phyloP scores from a whole-genome alignment of 176 grass and related monocot genomes.

The Saccharum spontaneum region DNA sequence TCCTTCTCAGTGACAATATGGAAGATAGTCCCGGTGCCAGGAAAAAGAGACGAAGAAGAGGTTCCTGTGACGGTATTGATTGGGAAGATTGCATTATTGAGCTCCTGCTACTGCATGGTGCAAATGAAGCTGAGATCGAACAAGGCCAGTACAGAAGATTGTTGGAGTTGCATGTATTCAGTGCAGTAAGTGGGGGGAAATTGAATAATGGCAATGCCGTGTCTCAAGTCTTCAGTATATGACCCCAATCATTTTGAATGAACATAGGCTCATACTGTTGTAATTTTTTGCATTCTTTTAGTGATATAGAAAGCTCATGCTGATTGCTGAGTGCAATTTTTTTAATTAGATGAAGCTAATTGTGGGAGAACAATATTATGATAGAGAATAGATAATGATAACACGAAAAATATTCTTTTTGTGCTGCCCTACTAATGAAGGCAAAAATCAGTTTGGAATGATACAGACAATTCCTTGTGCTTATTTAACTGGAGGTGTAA shows the following conservation, averaged over 20 bases:
- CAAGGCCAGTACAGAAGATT: slow-evolving; percentile 90
- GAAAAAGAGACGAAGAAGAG: slow-evolving; percentile 32
- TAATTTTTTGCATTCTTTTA: background rate
- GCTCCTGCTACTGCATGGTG: slow-evolving; percentile 75
- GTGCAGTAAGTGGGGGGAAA: slow-evolving; percentile 23
- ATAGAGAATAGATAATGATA: background rate
- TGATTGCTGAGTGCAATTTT: slow-evolving; percentile 10
- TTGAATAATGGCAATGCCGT: slow-evolving; percentile 20
- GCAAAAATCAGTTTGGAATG: slow-evolving; percentile 10
- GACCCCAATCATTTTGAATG: background rate
- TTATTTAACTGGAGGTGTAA: background rate
- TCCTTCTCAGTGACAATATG: background rate
- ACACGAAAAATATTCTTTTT: background rate
- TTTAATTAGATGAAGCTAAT: slow-evolving; percentile 25
- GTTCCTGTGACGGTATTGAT: slow-evolving; percentile 46
- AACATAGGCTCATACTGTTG: slow-evolving; percentile 15
- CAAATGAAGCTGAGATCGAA: slow-evolving; percentile 77
- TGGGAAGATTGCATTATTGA: slow-evolving; percentile 93
- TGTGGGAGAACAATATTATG: background rate
- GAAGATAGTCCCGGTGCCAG: background rate
- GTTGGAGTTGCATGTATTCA: slow-evolving; percentile 72
- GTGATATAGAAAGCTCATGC: slow-evolving; percentile 7
- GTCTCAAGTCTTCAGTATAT: background rate
- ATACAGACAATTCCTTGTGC: background rate
- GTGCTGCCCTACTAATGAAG: background rate